These are phyloP conservation scores for Heimioporus sp. DNA, from an alignment of 768 basidiomycete genomes.

Conservation along the genomic window DNA sequence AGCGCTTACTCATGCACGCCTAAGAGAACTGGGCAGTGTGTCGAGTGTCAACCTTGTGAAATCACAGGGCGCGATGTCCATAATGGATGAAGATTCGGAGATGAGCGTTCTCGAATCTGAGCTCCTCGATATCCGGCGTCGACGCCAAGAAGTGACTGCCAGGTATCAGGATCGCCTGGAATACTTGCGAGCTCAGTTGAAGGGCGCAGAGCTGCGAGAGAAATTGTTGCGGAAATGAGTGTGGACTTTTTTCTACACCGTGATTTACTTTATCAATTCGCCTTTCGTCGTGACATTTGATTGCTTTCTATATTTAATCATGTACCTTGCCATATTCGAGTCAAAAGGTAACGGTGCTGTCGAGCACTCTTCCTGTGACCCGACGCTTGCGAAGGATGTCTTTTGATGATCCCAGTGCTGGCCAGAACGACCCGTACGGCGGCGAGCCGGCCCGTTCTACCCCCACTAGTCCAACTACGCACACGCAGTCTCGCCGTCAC, in stretches of 20 bases:
- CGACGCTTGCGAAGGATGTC: too few species aligned
- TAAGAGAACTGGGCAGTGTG: constrained; percentile 36
- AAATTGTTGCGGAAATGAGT: constrained; percentile 64
- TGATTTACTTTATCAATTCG: neutral
- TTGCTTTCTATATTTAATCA: constrained; percentile 15
- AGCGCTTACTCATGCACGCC: constrained; percentile 27
- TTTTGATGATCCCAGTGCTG: too few species aligned
- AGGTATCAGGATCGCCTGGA: constrained; percentile 77
- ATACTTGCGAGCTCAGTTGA: constrained; percentile 77
- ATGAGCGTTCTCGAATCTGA: constrained; percentile 47
- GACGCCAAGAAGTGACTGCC: constrained; percentile 66
- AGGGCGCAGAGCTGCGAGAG: constrained; percentile 82
- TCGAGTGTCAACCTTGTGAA: constrained; percentile 53
- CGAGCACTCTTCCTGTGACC: too few species aligned
- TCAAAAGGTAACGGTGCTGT: too few species aligned
- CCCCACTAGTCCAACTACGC: constrained; percentile 37
- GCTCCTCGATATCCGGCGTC: constrained; percentile 65
- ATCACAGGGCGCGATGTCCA: constrained; percentile 24
- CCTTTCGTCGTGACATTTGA: constrained; percentile 2
- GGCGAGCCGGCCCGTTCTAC: constrained; percentile 34
- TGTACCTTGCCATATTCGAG: neutral
- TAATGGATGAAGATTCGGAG: constrained; percentile 36
- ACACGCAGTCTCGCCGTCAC: constrained; percentile 40
- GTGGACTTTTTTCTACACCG: neutral
- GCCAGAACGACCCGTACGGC: neutral